These are phyloP conservation scores for Lentinula detonsa DNA, from an alignment of 768 basidiomycete species.

Conservation along the genomic window DNA sequence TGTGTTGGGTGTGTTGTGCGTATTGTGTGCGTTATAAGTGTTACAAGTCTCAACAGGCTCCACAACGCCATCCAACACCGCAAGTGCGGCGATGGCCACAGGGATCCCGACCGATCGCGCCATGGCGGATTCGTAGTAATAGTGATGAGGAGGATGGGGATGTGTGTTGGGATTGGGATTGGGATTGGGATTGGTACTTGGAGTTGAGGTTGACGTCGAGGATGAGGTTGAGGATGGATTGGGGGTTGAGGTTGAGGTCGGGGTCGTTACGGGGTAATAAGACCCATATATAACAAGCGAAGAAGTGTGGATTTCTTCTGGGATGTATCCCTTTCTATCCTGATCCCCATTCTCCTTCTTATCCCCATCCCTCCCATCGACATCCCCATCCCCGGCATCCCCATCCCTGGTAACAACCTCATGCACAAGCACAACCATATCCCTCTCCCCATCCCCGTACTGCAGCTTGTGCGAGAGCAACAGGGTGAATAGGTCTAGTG, in stretches of 20 bases:
- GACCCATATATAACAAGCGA: conserved; percentile 57
- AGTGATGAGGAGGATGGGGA: conserved; percentile 15
- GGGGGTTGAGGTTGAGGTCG: no score
- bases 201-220: no score
- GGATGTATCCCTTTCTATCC: conserved; percentile 2
- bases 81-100: conserved; percentile 74
- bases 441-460: conserved; percentile 68
- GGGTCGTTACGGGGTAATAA: background rate
- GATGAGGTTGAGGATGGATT: no score
- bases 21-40: no score
- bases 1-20: no score
- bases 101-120: conserved; percentile 87
- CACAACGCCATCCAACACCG: conserved; percentile 53
- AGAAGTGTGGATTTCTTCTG: conserved; percentile 58
- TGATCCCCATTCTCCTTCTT: background rate
- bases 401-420: conserved; percentile 50
- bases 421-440: conserved; percentile 84
- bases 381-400: no score
- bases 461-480: conserved; percentile 67
- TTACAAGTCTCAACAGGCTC: background rate
- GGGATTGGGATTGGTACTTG: no score
- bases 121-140: conserved; percentile 65
- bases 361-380: no score
- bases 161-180: no score
- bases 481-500: conserved; percentile 70